phyloP scores from a whole-genome alignment of 2,329 filamentous ascomycete genomes.

The Fusarium sp. region DNA sequence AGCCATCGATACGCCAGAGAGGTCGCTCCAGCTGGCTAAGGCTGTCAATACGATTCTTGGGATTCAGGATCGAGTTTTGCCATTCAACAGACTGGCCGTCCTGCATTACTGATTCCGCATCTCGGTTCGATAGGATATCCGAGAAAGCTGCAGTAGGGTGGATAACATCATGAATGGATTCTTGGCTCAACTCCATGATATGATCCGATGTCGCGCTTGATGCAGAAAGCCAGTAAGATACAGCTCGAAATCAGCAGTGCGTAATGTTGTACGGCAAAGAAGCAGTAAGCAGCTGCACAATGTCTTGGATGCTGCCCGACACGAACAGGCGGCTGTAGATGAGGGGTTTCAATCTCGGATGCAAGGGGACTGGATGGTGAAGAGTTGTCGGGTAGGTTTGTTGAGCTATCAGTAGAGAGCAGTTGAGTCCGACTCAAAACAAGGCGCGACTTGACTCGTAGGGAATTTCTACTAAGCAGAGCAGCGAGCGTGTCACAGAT shows the following conservation, averaged over 20 bases:
- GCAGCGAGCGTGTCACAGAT: conserved; percentile 13
- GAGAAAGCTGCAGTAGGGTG: conserved; percentile 68
- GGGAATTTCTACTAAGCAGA: conserved; percentile 7
- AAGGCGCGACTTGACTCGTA: conserved; percentile 4
- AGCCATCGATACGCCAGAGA: conserved; percentile 70
- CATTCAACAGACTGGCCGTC: conserved; percentile 49
- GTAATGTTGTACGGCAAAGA: conserved; percentile 34
- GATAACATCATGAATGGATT: conserved; percentile 65
- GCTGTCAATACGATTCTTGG: conserved; percentile 70
- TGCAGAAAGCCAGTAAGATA: conserved; percentile 12
- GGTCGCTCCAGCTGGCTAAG: conserved; percentile 57
- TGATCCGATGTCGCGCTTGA: conserved; percentile 2
- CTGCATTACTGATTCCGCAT: neutral
- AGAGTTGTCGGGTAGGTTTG: conserved; percentile 13
- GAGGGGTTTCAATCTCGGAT: conserved; percentile 34
- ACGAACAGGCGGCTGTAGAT: conserved; percentile 20
- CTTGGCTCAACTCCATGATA: conserved; percentile 65
- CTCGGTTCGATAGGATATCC: conserved; percentile 7
- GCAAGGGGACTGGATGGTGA: conserved; percentile 27
- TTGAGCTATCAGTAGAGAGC: conserved; percentile 19
- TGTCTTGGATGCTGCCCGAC: conserved; percentile 33
- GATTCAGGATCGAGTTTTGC: conserved; percentile 65
- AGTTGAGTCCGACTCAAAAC: conserved; percentile 18
- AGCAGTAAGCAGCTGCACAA: conserved; percentile 35
- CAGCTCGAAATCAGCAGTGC: conserved; percentile 21